Percentiles rank a stretch among this genome's conserved stretches.
Evolutionary conservation across 306 rosid genomes (phyloP).

Genomic region (Pterocarpus macrocarpus): DNA sequence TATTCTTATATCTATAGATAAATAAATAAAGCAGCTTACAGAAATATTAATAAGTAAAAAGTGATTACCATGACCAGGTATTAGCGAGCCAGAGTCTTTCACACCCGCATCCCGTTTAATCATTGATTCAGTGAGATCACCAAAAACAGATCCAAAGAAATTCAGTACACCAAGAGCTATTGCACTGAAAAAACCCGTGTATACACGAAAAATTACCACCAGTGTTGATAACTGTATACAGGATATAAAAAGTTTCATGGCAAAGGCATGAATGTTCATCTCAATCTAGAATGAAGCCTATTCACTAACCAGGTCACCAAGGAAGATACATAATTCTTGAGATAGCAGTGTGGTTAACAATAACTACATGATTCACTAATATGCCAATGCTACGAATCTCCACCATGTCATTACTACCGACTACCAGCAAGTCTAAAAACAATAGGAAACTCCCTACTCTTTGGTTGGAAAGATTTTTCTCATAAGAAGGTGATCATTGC

Average conservation of each 20-base stretch:
- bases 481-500: constrained; percentile 10
- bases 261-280: constrained; percentile 32
- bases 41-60: constrained; percentile 34
- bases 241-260: constrained; percentile 11
- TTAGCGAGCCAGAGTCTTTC: constrained; percentile 94
- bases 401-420: constrained; percentile 23
- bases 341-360: neutral
- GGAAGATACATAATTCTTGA: constrained; percentile 8
- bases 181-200: constrained; percentile 60
- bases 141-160: constrained; percentile 87
- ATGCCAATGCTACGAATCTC: constrained; percentile 6
- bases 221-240: constrained; percentile 21
- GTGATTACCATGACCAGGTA: constrained; percentile 95
- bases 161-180: constrained; percentile 84
- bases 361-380: constrained; percentile 26
- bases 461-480: constrained; percentile 6
- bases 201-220: constrained; percentile 22
- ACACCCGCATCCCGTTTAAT: constrained; percentile 99
- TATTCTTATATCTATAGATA: neutral
- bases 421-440: neutral
- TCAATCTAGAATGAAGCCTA: constrained; percentile 22
- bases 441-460: constrained; percentile 5
- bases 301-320: constrained; percentile 17
- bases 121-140: constrained; percentile 99
- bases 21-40: constrained; percentile 36